phyloP scores from a whole-genome alignment of 2,329 filamentous ascomycete species.

The Dothistroma septosporum region DNA sequence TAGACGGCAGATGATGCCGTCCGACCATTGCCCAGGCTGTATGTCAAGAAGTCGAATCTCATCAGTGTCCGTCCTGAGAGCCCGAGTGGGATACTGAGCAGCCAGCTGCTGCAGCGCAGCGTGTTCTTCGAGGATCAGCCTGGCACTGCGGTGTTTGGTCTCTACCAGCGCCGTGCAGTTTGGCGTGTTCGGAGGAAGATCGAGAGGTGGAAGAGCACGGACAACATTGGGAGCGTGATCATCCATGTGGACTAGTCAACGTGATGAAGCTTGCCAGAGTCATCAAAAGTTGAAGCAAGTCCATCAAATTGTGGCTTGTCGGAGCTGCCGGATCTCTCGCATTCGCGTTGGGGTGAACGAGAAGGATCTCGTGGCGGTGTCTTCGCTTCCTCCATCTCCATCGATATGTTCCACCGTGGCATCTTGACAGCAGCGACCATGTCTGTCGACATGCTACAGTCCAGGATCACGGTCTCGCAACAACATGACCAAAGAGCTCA shows the following conservation, averaged over 20 bases:
- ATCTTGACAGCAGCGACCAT: not conserved
- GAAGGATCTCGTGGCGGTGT: not conserved
- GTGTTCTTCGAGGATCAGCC: not conserved
- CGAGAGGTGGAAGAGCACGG: not conserved
- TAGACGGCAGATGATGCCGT: not conserved
- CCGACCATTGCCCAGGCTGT: not conserved
- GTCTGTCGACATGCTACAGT: not conserved
- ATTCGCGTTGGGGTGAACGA: not conserved
- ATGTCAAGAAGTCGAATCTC: not conserved
- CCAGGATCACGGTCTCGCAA: not conserved
- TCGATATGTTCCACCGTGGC: not conserved
- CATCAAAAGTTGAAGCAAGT: not conserved
- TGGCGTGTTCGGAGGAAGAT: not conserved
- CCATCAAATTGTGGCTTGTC: not conserved
- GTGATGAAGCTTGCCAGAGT: no score
- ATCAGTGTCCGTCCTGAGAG: not conserved
- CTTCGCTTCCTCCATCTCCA: not conserved
- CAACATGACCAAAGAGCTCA: not conserved
- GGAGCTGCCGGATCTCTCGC: not conserved
- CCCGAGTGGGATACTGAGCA: not conserved
- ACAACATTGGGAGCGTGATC: no score
- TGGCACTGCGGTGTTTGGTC: not conserved
- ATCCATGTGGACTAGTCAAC: no score
- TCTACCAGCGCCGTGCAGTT: not conserved
- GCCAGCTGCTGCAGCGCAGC: not conserved